Evolutionary conservation across 2,329 filamentous ascomycete genomes (phyloP).

Genomic region (Penicillium sp.): DNA sequence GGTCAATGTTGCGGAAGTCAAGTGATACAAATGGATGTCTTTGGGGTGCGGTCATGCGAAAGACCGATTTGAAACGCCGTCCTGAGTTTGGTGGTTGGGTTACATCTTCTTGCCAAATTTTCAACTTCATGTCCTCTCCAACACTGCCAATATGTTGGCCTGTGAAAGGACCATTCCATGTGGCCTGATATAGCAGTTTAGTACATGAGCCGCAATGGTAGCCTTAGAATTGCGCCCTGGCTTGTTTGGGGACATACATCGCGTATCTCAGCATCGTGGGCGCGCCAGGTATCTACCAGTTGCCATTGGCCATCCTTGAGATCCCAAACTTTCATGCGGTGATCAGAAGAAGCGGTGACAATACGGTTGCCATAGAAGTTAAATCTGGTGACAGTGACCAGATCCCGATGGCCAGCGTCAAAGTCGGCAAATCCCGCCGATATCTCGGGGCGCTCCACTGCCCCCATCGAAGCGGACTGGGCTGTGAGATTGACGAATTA

Average conservation of each 20-base stretch:
- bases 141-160: conserved; percentile 87
- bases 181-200: conserved; percentile 56
- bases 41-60: conserved; percentile 63
- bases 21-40: conserved; percentile 71
- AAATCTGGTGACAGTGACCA: conserved; percentile 82
- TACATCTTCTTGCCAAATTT: conserved; percentile 89
- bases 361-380: conserved; percentile 91
- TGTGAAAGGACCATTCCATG: conserved; percentile 89
- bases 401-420: conserved; percentile 52
- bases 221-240: conserved; percentile 5
- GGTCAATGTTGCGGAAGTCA: conserved; percentile 78
- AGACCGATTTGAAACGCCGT: conserved; percentile 73
- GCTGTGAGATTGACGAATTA: conserved; percentile 2
- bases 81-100: conserved; percentile 71
- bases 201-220: conserved; percentile 14
- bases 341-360: conserved; percentile 86
- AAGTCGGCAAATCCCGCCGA: conserved; percentile 41
- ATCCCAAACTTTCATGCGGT: conserved; percentile 88
- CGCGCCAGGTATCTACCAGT: conserved; percentile 81
- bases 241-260: conserved; percentile 59
- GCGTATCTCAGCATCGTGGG: conserved; percentile 84
- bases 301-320: conserved; percentile 72
- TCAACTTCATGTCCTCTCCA: conserved; percentile 84
- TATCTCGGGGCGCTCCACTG: conserved; percentile 29
- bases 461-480: conserved; percentile 17